phyloP scores from a whole-genome alignment of 768 basidiomycete species.

The Inosperma sp. region DNA sequence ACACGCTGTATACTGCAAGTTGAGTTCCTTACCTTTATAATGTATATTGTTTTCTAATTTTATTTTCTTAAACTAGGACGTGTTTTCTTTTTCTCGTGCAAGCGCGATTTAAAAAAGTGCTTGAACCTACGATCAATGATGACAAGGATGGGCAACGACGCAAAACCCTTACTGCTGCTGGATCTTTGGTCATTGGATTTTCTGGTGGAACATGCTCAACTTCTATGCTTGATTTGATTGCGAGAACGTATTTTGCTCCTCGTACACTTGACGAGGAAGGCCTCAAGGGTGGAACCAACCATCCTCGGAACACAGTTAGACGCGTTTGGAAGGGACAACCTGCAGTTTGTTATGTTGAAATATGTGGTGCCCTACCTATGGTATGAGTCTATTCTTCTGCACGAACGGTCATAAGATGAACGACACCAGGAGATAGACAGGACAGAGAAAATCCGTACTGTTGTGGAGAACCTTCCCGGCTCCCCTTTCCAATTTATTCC shows the following conservation, averaged over 20 bases:
- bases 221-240: conserved; percentile 63
- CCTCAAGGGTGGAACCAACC: conserved; percentile 52
- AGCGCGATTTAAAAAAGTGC: conserved; percentile 56
- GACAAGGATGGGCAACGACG: conserved; percentile 52
- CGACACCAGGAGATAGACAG: conserved; percentile 47
- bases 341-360: conserved; percentile 66
- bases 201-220: conserved; percentile 81
- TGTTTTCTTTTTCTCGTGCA: conserved; percentile 65
- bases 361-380: conserved; percentile 53
- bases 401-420: conserved; percentile 12
- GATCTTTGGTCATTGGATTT: conserved; percentile 62
- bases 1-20: conserved; percentile 86
- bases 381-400: conserved; percentile 37
- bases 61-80: conserved; percentile 16
- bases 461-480: conserved; percentile 41
- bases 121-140: conserved; percentile 62
- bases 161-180: conserved; percentile 59
- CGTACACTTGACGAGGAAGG: conserved; percentile 22
- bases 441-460: conserved; percentile 45
- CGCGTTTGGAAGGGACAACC: conserved; percentile 56
- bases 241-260: conserved; percentile 50
- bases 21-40: conserved; percentile 16
- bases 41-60: not conserved
- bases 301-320: conserved; percentile 50
- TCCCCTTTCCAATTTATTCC: conserved; percentile 50